These are phyloP conservation scores for Bondarzewia mesenterica DNA, from an alignment of 1,284 basidiomycete species.

Conservation along the genomic window DNA sequence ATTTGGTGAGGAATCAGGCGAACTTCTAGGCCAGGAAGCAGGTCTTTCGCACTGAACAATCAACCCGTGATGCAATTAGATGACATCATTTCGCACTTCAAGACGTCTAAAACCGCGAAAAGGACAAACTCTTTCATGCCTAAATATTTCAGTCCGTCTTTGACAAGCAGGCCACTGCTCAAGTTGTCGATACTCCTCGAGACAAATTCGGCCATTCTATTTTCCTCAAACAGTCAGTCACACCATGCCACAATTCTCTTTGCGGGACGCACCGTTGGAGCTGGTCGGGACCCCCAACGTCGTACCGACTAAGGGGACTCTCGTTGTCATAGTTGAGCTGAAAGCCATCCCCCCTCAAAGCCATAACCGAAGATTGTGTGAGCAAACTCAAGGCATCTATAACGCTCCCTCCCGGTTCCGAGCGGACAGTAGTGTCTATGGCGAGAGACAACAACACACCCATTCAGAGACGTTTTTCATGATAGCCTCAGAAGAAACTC, in stretches of 20 bases:
- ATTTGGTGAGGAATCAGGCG: conserved; percentile 61
- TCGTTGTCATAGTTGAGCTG: conserved; percentile 3
- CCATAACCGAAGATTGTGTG: not conserved
- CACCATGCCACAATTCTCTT: not conserved
- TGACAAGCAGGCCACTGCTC: conserved; percentile 41
- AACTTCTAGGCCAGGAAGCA: conserved; percentile 57
- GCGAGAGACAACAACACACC: not conserved
- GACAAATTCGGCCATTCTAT: conserved; percentile 52
- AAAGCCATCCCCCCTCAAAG: conserved; percentile 2
- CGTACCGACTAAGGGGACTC: conserved; percentile 12
- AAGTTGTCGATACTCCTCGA: conserved; percentile 47
- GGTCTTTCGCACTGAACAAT: conserved; percentile 36
- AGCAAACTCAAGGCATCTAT: not conserved
- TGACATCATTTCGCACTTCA: not conserved
- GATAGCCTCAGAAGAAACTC: not conserved
- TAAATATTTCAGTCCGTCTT: conserved; percentile 41
- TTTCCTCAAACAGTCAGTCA: not conserved
- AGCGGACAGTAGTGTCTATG: not conserved
- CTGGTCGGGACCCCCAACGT: conserved; percentile 18
- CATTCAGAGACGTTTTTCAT: not conserved
- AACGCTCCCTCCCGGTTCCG: not conserved
- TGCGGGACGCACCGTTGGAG: conserved; percentile 9
- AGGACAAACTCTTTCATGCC: conserved; percentile 36
- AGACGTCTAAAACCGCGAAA: not conserved
- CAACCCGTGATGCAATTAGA: conserved; percentile 2